Base-by-base conservation (phyloP, 352 stramenopile species). In the Peronospora destructor region DNA sequence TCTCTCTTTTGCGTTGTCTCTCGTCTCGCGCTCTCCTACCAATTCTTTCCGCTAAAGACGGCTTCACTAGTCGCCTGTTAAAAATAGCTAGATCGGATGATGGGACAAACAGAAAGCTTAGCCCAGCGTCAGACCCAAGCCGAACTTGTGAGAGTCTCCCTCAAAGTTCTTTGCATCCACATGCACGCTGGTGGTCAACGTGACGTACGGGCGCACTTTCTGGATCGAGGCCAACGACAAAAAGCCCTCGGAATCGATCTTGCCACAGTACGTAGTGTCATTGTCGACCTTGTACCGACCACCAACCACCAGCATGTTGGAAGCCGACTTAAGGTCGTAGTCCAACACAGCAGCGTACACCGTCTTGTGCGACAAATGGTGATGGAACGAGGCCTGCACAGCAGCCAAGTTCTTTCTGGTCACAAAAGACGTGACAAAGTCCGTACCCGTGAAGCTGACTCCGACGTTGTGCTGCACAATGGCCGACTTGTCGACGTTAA, bases 111-210 rank as follows among this genome's bases (percentile, higher is more conserved):
- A 34, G 34, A 51, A 38, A 19, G 28, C 48, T 82, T 88, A 90
- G 44, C 79, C 79, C 30, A 91, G 70, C 17, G 76, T 88, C 53
- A 91, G 60, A 36, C 79, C 76, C 12, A 91, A 53, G 29, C 79
- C 79, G 58, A 91, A 91, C 77, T 91, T 91, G 77, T 91, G 79
- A 39, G 79, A 71, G 58, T 91, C 77, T 36, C 79, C 76, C 43
- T 91, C 79, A 32, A 91, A 88, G 71, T 91, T 85, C 76, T 88
- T 91, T 67, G 75, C 79, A 45, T 91, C 79, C 28, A 91, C 76
- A 61, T 88, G 75, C 53, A 84, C 77, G 55, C 74, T 86, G 46
- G 75, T 85, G 44, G 75, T 87, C 32, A 91, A 65, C 42, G 74
- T 76, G 21, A 88, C 64, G 63, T 70, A 86, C 41, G 76, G 76